phyloP scores from a whole-genome alignment of 306 rosid species.

The Vigna angularis region DNA sequence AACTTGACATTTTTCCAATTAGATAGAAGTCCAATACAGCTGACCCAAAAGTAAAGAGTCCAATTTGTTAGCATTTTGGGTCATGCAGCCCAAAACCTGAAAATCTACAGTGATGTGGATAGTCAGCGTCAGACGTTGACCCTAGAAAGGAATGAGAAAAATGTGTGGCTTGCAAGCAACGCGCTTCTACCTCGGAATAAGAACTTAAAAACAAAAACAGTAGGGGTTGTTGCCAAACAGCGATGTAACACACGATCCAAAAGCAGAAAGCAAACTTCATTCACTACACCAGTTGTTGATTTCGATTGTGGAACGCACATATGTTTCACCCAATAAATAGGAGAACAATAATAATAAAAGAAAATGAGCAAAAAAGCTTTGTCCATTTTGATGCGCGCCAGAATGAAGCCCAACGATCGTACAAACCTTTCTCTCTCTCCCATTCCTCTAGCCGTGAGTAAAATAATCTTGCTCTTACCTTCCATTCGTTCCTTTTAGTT shows the following conservation, averaged over 20 bases:
- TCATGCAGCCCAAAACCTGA: constrained; percentile 18
- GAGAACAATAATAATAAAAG: neutral
- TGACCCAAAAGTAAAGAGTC: neutral
- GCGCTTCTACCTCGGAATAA: neutral
- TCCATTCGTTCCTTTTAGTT: neutral
- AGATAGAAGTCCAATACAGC: neutral
- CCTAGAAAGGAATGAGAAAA: neutral
- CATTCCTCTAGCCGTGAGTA: constrained; percentile 65
- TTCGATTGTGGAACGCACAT: constrained; percentile 34
- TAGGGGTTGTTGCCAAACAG: constrained; percentile 14
- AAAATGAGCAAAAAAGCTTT: constrained; percentile 67
- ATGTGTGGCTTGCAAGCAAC: constrained; percentile 38
- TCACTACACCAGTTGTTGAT: constrained; percentile 35
- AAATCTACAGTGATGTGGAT: neutral
- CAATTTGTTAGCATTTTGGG: neutral
- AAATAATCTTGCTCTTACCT: neutral
- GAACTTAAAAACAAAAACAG: constrained; percentile 20
- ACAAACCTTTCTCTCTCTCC: constrained; percentile 68
- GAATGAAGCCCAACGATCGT: constrained; percentile 73
- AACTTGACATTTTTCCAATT: neutral
- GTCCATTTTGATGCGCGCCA: constrained; percentile 89
- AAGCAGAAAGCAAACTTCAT: constrained; percentile 32
- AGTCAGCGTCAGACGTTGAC: constrained; percentile 4
- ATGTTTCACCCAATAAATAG: neutral
- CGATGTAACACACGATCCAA: constrained; percentile 30